These are phyloP conservation scores for Xylaria longipes DNA, from an alignment of 495 filamentous ascomycete species.

Conservation along the genomic window DNA sequence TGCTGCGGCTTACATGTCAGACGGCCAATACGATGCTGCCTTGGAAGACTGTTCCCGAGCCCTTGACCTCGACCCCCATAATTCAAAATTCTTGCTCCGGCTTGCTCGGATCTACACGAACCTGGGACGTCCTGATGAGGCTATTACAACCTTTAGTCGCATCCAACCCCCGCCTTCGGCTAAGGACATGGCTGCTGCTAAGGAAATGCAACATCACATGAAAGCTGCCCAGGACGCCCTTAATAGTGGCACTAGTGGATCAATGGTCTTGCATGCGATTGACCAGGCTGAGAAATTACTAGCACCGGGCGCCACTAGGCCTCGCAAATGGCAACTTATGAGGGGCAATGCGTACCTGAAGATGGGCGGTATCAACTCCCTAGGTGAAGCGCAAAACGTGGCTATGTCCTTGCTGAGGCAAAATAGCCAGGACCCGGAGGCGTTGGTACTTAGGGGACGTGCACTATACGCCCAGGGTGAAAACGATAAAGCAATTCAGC, in stretches of 20 bases:
- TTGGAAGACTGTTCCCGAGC: conserved; percentile 84
- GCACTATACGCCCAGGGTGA: conserved; percentile 90
- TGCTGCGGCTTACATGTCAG: conserved; percentile 90
- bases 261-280: conserved; percentile 90
- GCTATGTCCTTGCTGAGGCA: conserved; percentile 83
- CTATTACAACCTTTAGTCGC: conserved; percentile 74
- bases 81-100: conserved; percentile 85
- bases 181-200: conserved; percentile 80
- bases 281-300: conserved; percentile 85
- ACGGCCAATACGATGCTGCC: conserved; percentile 75
- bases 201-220: conserved; percentile 83
- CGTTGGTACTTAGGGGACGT: conserved; percentile 85
- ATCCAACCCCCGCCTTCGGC: conserved; percentile 78
- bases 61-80: conserved; percentile 78
- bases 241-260: conserved; percentile 73
- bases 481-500: conserved; percentile 91
- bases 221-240: conserved; percentile 79
- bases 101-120: conserved; percentile 87
- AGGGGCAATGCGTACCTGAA: conserved; percentile 92
- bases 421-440: conserved; percentile 92
- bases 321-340: conserved; percentile 92
- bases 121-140: conserved; percentile 83
- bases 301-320: conserved; percentile 73
- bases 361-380: conserved; percentile 86
- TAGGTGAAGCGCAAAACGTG: conserved; percentile 90